Conservation (phyloP, 2,329 filamentous ascomycete genomes). For the Aspergillus carbonarius region DNA sequence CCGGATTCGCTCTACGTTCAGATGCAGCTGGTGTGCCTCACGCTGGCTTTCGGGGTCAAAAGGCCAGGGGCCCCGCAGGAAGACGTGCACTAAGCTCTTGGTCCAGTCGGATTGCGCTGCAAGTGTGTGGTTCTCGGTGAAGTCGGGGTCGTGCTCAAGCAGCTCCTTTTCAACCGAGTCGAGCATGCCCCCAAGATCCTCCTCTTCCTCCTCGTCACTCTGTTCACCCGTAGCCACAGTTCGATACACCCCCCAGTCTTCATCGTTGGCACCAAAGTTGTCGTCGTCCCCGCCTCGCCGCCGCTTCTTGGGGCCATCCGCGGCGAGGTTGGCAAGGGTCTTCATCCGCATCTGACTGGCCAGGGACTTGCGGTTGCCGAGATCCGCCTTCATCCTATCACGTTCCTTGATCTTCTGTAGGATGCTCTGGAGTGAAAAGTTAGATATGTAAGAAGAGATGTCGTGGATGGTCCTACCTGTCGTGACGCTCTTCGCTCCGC, state of each 20-base stretch:
- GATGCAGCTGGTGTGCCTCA: constrained; percentile 82
- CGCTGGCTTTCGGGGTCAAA: constrained; percentile 78
- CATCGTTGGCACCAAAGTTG: constrained; percentile 93
- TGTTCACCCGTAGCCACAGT: constrained; percentile 78
- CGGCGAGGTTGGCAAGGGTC: constrained; percentile 90
- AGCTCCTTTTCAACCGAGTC: constrained; percentile 80
- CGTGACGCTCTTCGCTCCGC: constrained; percentile 75
- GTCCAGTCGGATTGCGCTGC: constrained; percentile 96
- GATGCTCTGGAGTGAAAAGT: constrained; percentile 54
- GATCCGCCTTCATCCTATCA: constrained; percentile 86
- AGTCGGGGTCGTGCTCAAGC: constrained; percentile 79
- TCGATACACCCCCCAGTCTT: constrained; percentile 96
- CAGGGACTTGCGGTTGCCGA: constrained; percentile 93
- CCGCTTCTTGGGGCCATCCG: constrained; percentile 81
- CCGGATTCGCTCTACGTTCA: constrained; percentile 94
- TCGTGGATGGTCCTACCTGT: constrained; percentile 37
- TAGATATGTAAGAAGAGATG: constrained; percentile 8
- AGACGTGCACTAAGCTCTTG: constrained; percentile 85
- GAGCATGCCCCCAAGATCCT: constrained; percentile 74
- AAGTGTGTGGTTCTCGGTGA: constrained; percentile 87
- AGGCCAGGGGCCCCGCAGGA: constrained; percentile 81
- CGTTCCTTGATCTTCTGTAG: constrained; percentile 87
- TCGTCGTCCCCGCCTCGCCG: constrained; percentile 89
- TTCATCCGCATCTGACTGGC: constrained; percentile 98
- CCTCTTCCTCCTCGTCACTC: constrained; percentile 87